Conservation (phyloP, 202 grass and related monocot species). For the Elaeis oleifera region DNA sequence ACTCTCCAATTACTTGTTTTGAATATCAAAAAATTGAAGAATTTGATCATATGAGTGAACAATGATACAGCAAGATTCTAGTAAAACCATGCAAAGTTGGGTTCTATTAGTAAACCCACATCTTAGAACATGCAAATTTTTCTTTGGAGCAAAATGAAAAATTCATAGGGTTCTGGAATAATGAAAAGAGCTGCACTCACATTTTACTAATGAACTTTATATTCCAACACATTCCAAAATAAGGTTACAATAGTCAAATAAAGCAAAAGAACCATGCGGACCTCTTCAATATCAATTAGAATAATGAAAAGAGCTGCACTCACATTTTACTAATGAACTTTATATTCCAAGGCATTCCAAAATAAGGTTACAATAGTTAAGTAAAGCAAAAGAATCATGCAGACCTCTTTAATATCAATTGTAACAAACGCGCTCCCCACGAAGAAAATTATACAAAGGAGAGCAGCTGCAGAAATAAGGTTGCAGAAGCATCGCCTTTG, state of each 20-base stretch:
- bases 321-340: background rate
- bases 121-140: too few species aligned
- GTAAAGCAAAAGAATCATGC: background rate
- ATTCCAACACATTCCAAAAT: background rate
- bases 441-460: conserved; percentile 44
- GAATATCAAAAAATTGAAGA: too few species aligned
- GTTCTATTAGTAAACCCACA: too few species aligned
- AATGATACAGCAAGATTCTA: too few species aligned
- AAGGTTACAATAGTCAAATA: conserved; percentile 8
- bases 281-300: conserved; percentile 41
- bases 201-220: background rate
- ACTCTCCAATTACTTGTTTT: too few species aligned
- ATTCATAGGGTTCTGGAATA: too few species aligned
- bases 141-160: too few species aligned
- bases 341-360: background rate
- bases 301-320: too few species aligned
- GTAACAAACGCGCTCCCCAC: conserved; percentile 36
- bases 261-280: conserved; percentile 1
- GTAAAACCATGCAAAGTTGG: too few species aligned
- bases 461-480: conserved; percentile 25
- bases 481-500: conserved; percentile 32
- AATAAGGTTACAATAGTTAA: conserved; percentile 9
- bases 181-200: too few species aligned
- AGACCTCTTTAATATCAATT: conserved; percentile 48
- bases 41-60: too few species aligned